Percentiles rank a stretch among this genome's conserved stretches.
Conservation (phyloP, 2,329 filamentous ascomycete species). For the Emydomyces testavorans region DNA sequence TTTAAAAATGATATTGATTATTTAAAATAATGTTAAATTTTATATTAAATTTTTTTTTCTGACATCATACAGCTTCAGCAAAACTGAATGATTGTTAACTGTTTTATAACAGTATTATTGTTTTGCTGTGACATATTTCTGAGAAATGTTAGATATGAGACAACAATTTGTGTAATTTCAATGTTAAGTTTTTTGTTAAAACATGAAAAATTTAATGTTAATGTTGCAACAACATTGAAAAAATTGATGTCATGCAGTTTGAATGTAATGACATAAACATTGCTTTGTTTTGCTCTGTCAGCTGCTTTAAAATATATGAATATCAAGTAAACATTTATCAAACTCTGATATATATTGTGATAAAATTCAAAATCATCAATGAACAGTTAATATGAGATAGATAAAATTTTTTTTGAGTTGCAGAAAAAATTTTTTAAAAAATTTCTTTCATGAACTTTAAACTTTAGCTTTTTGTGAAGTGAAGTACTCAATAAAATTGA, state of each 20-base stretch:
- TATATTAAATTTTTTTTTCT: too few relatives aligned
- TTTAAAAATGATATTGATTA: too few relatives aligned
- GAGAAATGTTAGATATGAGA: too few relatives aligned
- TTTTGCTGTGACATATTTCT: too few relatives aligned
- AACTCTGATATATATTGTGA: neutral
- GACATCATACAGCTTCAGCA: too few relatives aligned
- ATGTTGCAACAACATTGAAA: neutral
- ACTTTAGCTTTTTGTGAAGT: neutral
- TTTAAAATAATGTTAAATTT: too few relatives aligned
- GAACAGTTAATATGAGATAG: neutral
- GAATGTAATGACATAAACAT: neutral
- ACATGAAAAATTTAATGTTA: neutral
- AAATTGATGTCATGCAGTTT: neutral
- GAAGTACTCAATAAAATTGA: too few relatives aligned
- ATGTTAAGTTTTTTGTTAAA: neutral
- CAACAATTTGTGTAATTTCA: too few relatives aligned
- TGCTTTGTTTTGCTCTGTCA: too few relatives aligned
- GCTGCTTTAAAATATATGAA: neutral
- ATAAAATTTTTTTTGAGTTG: neutral
- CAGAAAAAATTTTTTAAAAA: neutral
- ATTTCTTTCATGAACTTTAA: neutral
- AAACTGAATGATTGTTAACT: too few relatives aligned
- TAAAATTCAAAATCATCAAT: conserved; percentile 1
- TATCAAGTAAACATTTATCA: neutral
- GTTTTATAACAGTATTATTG: too few relatives aligned